Percentiles rank a stretch among this genome's conserved stretches.
phyloP scores from a whole-genome alignment of 2,329 filamentous ascomycete genomes.

The Colletotrichum theobromicola region DNA sequence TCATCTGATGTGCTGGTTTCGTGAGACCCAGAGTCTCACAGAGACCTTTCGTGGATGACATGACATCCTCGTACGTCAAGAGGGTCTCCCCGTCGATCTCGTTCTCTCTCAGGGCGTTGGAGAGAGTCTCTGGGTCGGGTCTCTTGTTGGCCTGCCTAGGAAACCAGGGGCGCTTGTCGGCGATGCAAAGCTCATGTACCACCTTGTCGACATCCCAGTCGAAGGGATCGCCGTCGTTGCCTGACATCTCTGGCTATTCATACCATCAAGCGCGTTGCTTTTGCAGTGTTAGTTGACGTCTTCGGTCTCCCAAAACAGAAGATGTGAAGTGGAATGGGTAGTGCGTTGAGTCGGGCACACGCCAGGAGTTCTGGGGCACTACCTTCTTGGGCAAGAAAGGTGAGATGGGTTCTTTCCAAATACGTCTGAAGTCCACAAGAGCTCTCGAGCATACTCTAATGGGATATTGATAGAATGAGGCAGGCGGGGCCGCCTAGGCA shows the following conservation, averaged over 20 bases:
- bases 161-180: conserved; percentile 50
- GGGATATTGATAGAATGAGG: not conserved
- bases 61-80: conserved; percentile 59
- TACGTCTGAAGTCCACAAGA: not conserved
- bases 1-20: conserved; percentile 61
- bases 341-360: not conserved
- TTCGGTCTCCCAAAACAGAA: not conserved
- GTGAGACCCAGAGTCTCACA: conserved; percentile 60
- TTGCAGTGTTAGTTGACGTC: not conserved
- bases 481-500: not conserved
- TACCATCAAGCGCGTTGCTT: not conserved
- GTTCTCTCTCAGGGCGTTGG: conserved; percentile 61
- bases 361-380: not conserved
- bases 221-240: conserved; percentile 67
- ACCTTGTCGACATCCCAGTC: conserved; percentile 74
- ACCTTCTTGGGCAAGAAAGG: not conserved
- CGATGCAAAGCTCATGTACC: conserved; percentile 67
- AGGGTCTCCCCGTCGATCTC: conserved; percentile 70
- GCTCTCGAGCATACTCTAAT: not conserved
- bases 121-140: conserved; percentile 59
- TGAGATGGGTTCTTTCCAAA: not conserved
- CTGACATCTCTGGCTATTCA: conserved; percentile 29
- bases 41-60: conserved; percentile 52
- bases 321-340: not conserved
- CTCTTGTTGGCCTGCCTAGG: conserved; percentile 41